Percentiles rank a stretch among this genome's conserved stretches.
Evolutionary conservation across 1,139 yeast genomes (phyloP).

Genomic region (Suhomyces bolitotheri): DNA sequence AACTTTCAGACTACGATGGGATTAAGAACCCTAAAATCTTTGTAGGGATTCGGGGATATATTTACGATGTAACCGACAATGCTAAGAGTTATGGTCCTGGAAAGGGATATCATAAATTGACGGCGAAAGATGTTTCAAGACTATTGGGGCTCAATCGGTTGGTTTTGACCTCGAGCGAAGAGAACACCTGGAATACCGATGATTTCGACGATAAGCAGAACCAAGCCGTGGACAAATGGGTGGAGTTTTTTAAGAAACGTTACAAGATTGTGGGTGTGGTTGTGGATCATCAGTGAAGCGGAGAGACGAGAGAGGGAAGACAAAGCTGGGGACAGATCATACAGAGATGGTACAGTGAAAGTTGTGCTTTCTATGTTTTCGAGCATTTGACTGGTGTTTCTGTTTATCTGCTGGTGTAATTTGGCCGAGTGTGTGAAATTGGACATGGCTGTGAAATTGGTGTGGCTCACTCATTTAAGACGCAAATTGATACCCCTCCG

Average conservation of each 20-base stretch:
- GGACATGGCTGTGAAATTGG: no score
- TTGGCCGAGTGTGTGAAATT: no score
- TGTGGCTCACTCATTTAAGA: no score
- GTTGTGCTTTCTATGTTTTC: no score
- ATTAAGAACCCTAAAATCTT: slow-evolving; percentile 43
- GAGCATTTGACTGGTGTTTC: no score
- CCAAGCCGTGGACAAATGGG: slow-evolving; percentile 58
- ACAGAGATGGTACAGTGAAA: no score
- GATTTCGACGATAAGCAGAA: slow-evolving; percentile 52
- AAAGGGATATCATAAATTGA: slow-evolving; percentile 67
- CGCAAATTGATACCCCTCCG: no score
- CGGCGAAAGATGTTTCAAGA: slow-evolving; percentile 76
- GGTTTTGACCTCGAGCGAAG: slow-evolving; percentile 44
- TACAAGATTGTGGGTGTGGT: slow-evolving; percentile 35
- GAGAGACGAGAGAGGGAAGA: no score
- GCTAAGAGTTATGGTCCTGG: slow-evolving; percentile 73
- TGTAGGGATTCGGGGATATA: slow-evolving; percentile 71
- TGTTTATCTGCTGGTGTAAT: no score
- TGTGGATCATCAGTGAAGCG: slow-evolving; percentile 8
- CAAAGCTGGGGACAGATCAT: no score
- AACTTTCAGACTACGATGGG: slow-evolving; percentile 40
- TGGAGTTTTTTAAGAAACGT: slow-evolving; percentile 53
- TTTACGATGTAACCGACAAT: slow-evolving; percentile 76
- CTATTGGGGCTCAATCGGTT: slow-evolving; percentile 52
- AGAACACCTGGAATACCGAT: slow-evolving; percentile 48